Base-by-base conservation (phyloP, 371 early-diverging fungal species). In the Lichtheimia hyalospora region DNA sequence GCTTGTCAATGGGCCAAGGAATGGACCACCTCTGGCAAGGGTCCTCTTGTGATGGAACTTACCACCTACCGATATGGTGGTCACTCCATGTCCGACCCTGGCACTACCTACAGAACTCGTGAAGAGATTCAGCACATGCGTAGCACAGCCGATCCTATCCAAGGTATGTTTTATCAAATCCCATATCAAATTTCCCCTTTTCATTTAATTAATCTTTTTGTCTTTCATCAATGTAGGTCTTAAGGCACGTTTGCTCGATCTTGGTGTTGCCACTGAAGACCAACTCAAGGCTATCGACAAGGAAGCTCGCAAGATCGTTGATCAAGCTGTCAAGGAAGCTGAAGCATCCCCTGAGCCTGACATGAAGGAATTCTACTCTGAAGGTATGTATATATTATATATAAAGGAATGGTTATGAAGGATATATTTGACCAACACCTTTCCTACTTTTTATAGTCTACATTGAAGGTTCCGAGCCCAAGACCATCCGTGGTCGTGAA, bases 41-140 rank as follows among this genome's bases (percentile, higher is more conserved):
- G 99, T 21, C 99, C 99, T 42, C 81, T 99, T 57, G 90, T 99
- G 51, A 79, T 99, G 79, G 99, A 99, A 41, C 88, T 97, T 86
- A 89, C 90, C 66, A 99, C 99, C 40, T 96, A 99, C 87, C 93
- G 99, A 60, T 96, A 97, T 77, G 99, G 99, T 81, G 98, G 98
- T 59, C 99, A 99, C 92, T 99, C 99, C 72, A 98, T 98, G 98
- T 96, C 96, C 60, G 98, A 98, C 78, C 98, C 98, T 43, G 98
- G 98, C 63, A 97, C 97, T 75, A 96, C 96, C 61, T 98, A 66
- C 52, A 93, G 98, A 67, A 94, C 97, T 67, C 92, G 98, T 74
- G 97, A 97, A 79, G 97, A 98, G 80, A 94, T 98, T 63, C 95
- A 96, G 82, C 89, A 94, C 75, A 97, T 97, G 97, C 90, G 97